Evolutionary conservation across 2,329 filamentous ascomycete species (phyloP).

Genomic region (Fusarium coicis): DNA sequence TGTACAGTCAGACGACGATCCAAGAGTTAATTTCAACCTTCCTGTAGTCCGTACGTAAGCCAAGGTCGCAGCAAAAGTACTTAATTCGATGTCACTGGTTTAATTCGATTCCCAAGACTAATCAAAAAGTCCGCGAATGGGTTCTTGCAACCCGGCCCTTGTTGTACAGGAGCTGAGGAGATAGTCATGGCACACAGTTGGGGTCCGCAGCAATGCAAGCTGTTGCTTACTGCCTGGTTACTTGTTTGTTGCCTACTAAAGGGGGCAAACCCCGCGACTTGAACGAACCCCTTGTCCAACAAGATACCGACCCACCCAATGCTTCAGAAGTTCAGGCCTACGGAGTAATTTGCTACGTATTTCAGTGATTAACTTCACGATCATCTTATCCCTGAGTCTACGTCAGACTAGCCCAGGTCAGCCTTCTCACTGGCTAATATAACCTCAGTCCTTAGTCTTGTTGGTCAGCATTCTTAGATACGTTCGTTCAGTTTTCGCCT

Average conservation of each 20-base stretch:
- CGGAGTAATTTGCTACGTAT: not conserved
- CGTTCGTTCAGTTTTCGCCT: not conserved
- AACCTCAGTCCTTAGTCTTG: not conserved
- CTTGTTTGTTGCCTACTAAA: no score
- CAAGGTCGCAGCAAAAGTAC: not conserved
- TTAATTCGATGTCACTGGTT: slow-evolving; percentile 4
- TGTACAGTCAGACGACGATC: slow-evolving; percentile 13
- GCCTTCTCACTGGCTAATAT: not conserved
- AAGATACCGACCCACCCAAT: not conserved
- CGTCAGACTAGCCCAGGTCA: not conserved
- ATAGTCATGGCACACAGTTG: not conserved
- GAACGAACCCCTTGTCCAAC: slow-evolving; percentile 1
- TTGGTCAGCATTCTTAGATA: slow-evolving; percentile 9
- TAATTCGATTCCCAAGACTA: not conserved
- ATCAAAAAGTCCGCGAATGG: not conserved
- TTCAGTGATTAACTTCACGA: not conserved
- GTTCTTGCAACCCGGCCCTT: not conserved
- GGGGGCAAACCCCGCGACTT: not conserved
- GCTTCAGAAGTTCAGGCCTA: not conserved
- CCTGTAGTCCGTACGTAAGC: not conserved
- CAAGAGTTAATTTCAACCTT: slow-evolving; percentile 1
- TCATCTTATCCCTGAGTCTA: not conserved
- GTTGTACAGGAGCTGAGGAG: not conserved
- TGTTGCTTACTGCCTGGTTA: slow-evolving; percentile 9
- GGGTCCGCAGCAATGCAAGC: not conserved